These are phyloP conservation scores for Rhododendron williamsianum DNA, from an alignment of 148 eudicot species.

Conservation along the genomic window DNA sequence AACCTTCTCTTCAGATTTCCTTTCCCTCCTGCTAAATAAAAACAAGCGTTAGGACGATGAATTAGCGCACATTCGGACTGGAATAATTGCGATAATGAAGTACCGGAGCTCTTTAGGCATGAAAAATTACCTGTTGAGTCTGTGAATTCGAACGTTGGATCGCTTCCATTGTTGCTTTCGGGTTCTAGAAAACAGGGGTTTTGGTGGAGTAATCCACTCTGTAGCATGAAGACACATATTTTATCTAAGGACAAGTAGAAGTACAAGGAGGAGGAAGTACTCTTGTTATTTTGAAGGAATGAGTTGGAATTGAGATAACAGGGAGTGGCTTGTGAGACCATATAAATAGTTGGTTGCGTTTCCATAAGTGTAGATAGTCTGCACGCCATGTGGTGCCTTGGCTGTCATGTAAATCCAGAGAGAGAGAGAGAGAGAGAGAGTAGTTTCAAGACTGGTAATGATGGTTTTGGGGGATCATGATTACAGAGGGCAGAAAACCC, in stretches of 20 bases:
- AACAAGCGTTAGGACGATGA: neutral
- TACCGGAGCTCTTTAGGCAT: neutral
- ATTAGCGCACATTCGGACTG: neutral
- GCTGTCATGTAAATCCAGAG: conserved; percentile 19
- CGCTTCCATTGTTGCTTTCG: conserved; percentile 21
- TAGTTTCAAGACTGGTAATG: conserved; percentile 46
- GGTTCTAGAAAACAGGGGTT: neutral
- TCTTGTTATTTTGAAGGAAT: neutral
- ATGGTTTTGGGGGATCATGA: conserved; percentile 49
- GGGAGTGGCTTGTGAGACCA: neutral
- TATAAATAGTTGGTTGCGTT: neutral
- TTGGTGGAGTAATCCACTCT: conserved; percentile 28
- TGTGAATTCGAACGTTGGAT: conserved; percentile 35
- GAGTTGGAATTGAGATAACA: conserved; percentile 1
- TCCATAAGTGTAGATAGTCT: neutral
- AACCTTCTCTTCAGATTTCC: conserved; percentile 12
- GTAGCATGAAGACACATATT: conserved; percentile 30
- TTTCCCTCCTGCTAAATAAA: conserved; percentile 20
- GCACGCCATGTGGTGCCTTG: conserved; percentile 13
- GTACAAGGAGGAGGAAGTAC: neutral
- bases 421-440: conserved; percentile 27
- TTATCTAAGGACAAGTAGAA: neutral
- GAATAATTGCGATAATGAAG: neutral
- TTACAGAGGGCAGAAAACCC: conserved; percentile 42
- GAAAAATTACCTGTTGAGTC: conserved; percentile 30